These are phyloP conservation scores for Heteromeles arbutifolia DNA, from an alignment of 306 rosid species.

Conservation along the genomic window DNA sequence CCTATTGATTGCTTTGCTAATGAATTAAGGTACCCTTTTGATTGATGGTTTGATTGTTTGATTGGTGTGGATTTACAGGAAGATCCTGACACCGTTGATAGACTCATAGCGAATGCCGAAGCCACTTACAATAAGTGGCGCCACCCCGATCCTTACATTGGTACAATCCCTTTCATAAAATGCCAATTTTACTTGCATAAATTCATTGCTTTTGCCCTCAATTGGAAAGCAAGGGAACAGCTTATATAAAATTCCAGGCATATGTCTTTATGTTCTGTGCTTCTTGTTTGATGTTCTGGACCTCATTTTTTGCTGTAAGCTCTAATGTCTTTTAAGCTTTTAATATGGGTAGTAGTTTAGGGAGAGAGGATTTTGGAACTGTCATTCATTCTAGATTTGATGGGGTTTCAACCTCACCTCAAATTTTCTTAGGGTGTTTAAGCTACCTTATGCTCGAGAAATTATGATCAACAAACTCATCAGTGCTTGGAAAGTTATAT, in stretches of 20 bases:
- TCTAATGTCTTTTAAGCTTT: neutral
- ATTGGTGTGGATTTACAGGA: conserved; percentile 38
- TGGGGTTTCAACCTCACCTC: neutral
- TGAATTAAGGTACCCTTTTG: neutral
- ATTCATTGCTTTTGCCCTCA: neutral
- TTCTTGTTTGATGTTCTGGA: neutral
- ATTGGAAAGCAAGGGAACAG: neutral
- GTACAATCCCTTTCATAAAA: conserved; percentile 17
- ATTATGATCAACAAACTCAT: neutral
- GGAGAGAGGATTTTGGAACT: neutral
- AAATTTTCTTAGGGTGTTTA: neutral
- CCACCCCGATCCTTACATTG: conserved; percentile 96
- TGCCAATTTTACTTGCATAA: neutral
- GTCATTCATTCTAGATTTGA: neutral
- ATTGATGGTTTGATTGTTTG: neutral
- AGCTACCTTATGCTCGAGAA: neutral
- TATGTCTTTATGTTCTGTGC: neutral
- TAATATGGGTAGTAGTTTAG: neutral
- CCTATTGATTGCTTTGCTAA: neutral
- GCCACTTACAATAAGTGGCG: conserved; percentile 78
- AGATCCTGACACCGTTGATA: conserved; percentile 79
- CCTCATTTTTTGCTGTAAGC: neutral
- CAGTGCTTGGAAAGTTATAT: neutral
- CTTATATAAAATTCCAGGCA: no score
- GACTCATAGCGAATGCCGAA: conserved; percentile 64